A percentile compares a stretch with the other conserved stretches of the same genome.
These are phyloP conservation scores for Cercospora citrullina DNA, from an alignment of 2,329 filamentous ascomycete genomes.

Conservation along the genomic window DNA sequence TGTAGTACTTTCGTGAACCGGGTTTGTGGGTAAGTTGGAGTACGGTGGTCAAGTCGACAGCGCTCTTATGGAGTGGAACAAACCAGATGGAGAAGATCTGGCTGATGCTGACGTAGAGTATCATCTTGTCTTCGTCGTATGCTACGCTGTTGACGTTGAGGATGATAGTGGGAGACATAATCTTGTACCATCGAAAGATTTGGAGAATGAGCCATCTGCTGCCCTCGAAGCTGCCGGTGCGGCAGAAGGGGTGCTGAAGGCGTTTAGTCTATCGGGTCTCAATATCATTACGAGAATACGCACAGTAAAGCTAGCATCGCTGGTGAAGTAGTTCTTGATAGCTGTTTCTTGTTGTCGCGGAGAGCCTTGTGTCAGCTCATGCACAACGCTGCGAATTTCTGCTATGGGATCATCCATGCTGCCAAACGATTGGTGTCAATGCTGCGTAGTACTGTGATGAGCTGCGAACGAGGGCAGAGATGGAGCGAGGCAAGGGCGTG, in stretches of 20 bases:
- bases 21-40: slow-evolving; percentile 33
- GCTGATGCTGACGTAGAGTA: slow-evolving; percentile 71
- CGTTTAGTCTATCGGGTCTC: not conserved
- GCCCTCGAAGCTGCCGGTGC: slow-evolving; percentile 60
- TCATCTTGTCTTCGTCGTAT: slow-evolving; percentile 64
- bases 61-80: slow-evolving; percentile 69
- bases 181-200: slow-evolving; percentile 75
- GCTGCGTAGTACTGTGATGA: not conserved
- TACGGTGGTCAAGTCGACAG: slow-evolving; percentile 38
- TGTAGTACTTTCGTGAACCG: slow-evolving; percentile 60
- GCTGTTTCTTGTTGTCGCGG: slow-evolving; percentile 65
- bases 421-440: not conserved
- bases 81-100: slow-evolving; percentile 79
- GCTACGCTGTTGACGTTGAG: slow-evolving; percentile 68
- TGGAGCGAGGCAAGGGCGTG: not conserved
- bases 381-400: slow-evolving; percentile 68
- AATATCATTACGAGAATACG: not conserved
- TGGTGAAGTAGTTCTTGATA: slow-evolving; percentile 71
- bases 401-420: slow-evolving; percentile 43
- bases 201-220: slow-evolving; percentile 67
- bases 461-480: not conserved
- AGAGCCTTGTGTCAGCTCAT: slow-evolving; percentile 65
- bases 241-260: slow-evolving; percentile 68
- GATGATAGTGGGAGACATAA: slow-evolving; percentile 72
- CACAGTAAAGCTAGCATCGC: slow-evolving; percentile 66